Evolutionary conservation across 2,329 filamentous ascomycete genomes (phyloP), one percentile per base, ranked within the genome.

Genomic region (Penicillium glabrum): DNA sequence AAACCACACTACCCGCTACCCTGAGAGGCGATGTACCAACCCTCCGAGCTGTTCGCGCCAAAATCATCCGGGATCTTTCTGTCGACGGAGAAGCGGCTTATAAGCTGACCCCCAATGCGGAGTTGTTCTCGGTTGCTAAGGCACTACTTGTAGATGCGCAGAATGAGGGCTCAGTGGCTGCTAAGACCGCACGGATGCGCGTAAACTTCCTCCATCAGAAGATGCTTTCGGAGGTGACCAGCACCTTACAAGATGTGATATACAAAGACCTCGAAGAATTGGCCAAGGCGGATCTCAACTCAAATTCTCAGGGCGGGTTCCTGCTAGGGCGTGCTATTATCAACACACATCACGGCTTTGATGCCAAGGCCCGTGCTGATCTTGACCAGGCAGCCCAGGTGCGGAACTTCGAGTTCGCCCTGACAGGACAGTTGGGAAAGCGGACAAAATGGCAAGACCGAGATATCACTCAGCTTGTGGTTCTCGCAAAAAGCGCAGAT

Each of bases 21-120:
- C 63, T 78, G 44, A 70, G 65, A 33, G 58, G 63, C 1, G 65
- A 76, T n/a, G 74, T 76, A 27, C 70, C 81, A 3, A 79, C 60
- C 4, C 63, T 82, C 1, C 74, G 75, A 44, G 69, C 72, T 0
- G 67, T 87, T 16, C 80, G 83, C 53, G 80, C 81, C 60, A 74
- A 81, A n/a, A 86, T 92, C 51, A 78, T 96, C n/a, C 76, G 77
- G 2, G 84, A 84, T 16, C 80, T 98, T 9, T 85, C 88, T 24
- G 82, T 91, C 0, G 95, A 99, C 72, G 95, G 95, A 11, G 88
- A 96, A 46, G 88, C 90, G 0, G 89, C 90, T 0, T 99, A 98
- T 74, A 85, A 88, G 47, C 82, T 96, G 56, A 92, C 92, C 21
- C 91, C 93, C 0, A 84, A 89, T 62, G 81, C 96, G 14, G 91